Evolutionary conservation across 2,329 filamentous ascomycete species (phyloP).

Genomic region (Pyrenochaeta sp.): DNA sequence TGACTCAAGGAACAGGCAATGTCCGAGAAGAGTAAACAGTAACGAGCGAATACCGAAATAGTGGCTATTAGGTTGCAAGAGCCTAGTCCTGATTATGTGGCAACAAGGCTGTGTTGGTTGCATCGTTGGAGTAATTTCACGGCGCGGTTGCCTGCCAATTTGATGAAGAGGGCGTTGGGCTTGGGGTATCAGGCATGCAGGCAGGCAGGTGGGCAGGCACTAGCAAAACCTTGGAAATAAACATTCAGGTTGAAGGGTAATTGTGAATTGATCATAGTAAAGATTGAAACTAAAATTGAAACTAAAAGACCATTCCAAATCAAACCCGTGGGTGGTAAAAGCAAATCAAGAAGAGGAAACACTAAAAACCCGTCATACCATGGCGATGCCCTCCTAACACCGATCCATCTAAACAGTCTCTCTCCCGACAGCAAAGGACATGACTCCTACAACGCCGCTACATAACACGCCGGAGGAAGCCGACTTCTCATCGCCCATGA

Average conservation of each 20-base stretch:
- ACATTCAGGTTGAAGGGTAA: too few species aligned
- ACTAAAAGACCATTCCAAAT: not conserved
- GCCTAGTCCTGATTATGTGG: not conserved
- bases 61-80: too few species aligned
- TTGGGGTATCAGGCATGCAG: not conserved
- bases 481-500: not conserved
- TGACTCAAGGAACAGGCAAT: not conserved
- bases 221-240: too few species aligned
- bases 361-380: not conserved
- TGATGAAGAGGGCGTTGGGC: not conserved
- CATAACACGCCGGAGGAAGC: slow-evolving; percentile 1
- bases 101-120: not conserved
- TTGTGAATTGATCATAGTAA: not conserved
- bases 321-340: slow-evolving; percentile 6
- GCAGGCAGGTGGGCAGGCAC: too few species aligned
- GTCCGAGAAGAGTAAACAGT: not conserved
- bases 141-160: not conserved
- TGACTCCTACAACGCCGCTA: slow-evolving; percentile 8
- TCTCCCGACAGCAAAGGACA: not conserved
- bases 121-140: not conserved
- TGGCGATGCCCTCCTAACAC: slow-evolving; percentile 8
- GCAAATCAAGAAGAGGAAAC: slow-evolving; percentile 5
- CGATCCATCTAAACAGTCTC: slow-evolving; percentile 4
- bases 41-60: not conserved
- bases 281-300: slow-evolving; percentile 1